Evolutionary conservation across 2,329 filamentous ascomycete species (phyloP), one percentile per base, ranked within the genome.

Genomic region (Scedosporium apiospermum): DNA sequence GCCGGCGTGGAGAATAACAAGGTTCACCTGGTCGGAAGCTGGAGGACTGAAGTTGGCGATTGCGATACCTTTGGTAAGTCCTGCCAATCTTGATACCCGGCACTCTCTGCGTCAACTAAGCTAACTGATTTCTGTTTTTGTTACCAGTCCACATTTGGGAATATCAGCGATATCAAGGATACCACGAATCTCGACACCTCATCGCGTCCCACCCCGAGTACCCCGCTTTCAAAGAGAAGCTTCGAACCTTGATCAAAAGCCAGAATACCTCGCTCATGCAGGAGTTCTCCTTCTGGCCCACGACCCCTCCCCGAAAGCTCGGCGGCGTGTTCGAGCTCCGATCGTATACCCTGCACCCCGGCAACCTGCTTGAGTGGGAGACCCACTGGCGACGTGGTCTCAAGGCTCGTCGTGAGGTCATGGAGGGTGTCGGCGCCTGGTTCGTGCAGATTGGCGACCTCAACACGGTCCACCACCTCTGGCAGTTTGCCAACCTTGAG

Each of bases 231-330:
- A 91, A 96, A 73, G 79, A 79, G 66, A 90, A 93, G 77, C 87
- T 99, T 61, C 93, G 92, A 76, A 82, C 79, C n/a, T 80, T 98
- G 65, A 93, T 99, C 72, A 87, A 82, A 64, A 85, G 85, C 66
- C 98, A 96, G 80, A 86, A 88, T 68, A 89, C 88, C 4, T 97
- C 93, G 0, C 83, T 99, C 60, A 99, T 99, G 95, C 95, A 99
- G 75, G 95, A 99, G 76, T 99, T 99, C 77, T 96, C 93, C 42
- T 99, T 99, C 83, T 99, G 95, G 95, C 95, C 95, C 1, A 99
- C 95, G 3, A 93, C 91, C 0, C 84, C 93, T 4, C 95, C 95
- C 0, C 91, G 95, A 64, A 82, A 91, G 70, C 85, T 99, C 0
- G 95, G 95, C 62, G 95, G 95, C 57, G 77, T 99, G 51, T 99